phyloP scores from a whole-genome alignment of 345 rosid species.

The Eucalyptus erythrocorys region DNA sequence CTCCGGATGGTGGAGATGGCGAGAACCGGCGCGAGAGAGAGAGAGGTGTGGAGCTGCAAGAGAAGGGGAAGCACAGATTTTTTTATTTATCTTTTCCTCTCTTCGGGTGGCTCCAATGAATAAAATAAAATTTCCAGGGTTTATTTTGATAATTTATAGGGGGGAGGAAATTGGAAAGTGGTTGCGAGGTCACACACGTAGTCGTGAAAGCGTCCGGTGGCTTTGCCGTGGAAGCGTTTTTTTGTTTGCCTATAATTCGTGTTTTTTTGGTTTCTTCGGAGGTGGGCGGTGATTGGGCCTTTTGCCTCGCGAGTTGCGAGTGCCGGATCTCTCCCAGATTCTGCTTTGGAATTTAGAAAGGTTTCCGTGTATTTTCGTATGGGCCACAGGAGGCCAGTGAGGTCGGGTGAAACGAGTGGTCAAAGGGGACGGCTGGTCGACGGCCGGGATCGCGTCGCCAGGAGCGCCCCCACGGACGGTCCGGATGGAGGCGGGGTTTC shows the following conservation, averaged over 20 bases:
- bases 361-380: neutral
- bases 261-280: constrained; percentile 12
- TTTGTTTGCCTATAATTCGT: neutral
- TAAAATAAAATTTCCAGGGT: neutral
- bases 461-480: neutral
- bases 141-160: neutral
- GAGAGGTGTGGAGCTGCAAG: neutral
- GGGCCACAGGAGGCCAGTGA: neutral
- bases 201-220: constrained; percentile 14
- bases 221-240: neutral
- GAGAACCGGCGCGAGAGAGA: neutral
- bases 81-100: neutral
- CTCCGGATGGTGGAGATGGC: neutral
- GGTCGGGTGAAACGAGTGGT: neutral
- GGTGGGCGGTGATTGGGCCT: neutral
- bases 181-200: constrained; percentile 39
- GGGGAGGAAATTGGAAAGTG: neutral
- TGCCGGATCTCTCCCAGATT: neutral
- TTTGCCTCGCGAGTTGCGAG: neutral
- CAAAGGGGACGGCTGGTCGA: neutral
- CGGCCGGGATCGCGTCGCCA: neutral
- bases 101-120: neutral
- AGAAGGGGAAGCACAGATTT: neutral
- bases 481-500: neutral
- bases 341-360: neutral